A percentile compares a stretch with the other conserved stretches of the same genome.
Conservation (phyloP, 2,329 filamentous ascomycete genomes). For the Talaromyces funiculosus region DNA sequence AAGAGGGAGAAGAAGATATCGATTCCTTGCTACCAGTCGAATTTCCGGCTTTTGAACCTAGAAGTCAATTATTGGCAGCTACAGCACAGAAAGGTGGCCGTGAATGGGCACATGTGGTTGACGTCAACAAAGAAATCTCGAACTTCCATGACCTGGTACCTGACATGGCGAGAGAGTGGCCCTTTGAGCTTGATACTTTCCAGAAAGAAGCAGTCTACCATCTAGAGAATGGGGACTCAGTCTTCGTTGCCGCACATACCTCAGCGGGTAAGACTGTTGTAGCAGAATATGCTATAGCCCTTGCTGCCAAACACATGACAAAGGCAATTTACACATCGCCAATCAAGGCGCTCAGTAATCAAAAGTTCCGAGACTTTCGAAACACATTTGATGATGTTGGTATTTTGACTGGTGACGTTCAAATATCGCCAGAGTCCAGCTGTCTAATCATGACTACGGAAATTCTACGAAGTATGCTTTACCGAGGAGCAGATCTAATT, state of each 20-base stretch:
- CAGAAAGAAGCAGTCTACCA: conserved; percentile 99
- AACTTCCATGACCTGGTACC: conserved; percentile 92
- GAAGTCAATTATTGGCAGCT: conserved; percentile 66
- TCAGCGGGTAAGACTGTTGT: conserved; percentile 98
- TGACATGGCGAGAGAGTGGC: conserved; percentile 93
- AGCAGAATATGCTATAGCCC: conserved; percentile 92
- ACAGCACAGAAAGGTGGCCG: conserved; percentile 67
- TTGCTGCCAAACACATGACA: conserved; percentile 98
- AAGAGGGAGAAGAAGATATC: conserved; percentile 55
- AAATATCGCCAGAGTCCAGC: conserved; percentile 95
- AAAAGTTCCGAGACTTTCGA: conserved; percentile 95
- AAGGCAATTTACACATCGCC: conserved; percentile 99
- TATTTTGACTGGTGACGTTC: conserved; percentile 93
- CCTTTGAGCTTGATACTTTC: conserved; percentile 95
- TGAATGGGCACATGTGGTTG: conserved; percentile 98
- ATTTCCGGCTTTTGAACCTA: conserved; percentile 84
- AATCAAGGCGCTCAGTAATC: conserved; percentile 96
- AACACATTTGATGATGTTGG: conserved; percentile 90
- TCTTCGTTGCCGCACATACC: conserved; percentile 96
- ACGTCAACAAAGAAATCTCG: conserved; percentile 85
- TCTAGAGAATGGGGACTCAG: conserved; percentile 90
- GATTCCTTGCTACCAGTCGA: conserved; percentile 86
- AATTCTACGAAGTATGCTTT: conserved; percentile 96
- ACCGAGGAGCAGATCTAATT: conserved; percentile 90
- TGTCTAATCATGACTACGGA: conserved; percentile 99